Percentiles rank a stretch among this genome's conserved stretches.
phyloP scores from a whole-genome alignment of 2,329 filamentous ascomycete species.

The Lojkania enalia region DNA sequence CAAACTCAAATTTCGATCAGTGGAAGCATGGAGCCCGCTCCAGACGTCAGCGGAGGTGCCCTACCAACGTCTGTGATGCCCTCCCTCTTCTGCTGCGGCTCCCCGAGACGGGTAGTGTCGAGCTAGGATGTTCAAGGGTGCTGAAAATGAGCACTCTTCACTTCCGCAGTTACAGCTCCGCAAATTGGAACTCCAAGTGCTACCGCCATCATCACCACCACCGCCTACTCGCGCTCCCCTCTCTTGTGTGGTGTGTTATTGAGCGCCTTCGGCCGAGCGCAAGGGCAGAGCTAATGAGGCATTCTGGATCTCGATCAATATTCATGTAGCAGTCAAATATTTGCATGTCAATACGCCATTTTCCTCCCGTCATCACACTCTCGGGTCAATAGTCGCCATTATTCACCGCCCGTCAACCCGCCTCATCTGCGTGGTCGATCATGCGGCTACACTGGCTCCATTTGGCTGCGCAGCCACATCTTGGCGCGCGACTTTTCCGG shows the following conservation, averaged over 20 bases:
- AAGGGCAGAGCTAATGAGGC: no score
- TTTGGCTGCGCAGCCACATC: conserved; percentile 2
- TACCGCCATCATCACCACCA: no score
- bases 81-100: conserved; percentile 4
- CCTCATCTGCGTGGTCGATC: not conserved
- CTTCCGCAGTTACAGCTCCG: no score
- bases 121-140: not conserved
- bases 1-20: conserved; percentile 10
- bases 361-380: not conserved
- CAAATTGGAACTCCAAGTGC: no score
- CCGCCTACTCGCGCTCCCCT: no score
- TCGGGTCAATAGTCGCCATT: not conserved
- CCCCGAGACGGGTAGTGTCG: conserved; percentile 4
- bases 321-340: not conserved
- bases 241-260: no score
- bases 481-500: conserved; percentile 5
- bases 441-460: conserved; percentile 1
- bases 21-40: not conserved
- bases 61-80: conserved; percentile 12
- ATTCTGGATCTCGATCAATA: no score
- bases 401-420: not conserved
- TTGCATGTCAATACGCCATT: not conserved
- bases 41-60: conserved; percentile 13
- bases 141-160: not conserved
- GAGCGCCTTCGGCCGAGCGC: no score